phyloP scores from a whole-genome alignment of 140 eudicot species.

The Ambrosia hybrid region DNA sequence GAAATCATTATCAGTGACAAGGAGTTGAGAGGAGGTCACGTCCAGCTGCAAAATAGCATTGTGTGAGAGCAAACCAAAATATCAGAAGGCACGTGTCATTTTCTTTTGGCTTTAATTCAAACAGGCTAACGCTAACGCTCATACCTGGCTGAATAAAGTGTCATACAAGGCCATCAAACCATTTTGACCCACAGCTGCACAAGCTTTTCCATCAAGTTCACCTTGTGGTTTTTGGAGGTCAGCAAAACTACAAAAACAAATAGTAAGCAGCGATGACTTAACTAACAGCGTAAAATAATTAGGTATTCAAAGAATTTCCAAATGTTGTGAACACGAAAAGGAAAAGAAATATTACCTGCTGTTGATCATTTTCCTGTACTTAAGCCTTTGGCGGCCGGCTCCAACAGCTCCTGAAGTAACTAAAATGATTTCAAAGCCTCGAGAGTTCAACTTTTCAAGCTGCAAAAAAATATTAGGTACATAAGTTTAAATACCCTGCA shows the following conservation, averaged over 20 bases:
- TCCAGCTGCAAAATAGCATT: constrained; percentile 67
- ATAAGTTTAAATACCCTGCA: background rate
- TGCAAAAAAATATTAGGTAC: constrained; percentile 34
- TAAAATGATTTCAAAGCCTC: constrained; percentile 77
- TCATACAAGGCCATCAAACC: constrained; percentile 95
- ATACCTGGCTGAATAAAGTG: constrained; percentile 82
- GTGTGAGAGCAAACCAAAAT: constrained; percentile 14
- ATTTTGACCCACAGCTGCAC: constrained; percentile 98
- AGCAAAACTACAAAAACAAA: constrained; percentile 61
- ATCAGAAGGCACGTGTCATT: constrained; percentile 4
- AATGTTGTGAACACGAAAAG: constrained; percentile 1
- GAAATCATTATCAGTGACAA: constrained; percentile 90
- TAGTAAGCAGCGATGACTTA: constrained; percentile 13
- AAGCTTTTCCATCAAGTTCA: constrained; percentile 96
- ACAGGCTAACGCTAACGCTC: background rate
- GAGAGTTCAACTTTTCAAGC: constrained; percentile 70
- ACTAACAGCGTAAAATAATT: background rate
- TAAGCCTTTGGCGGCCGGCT: too few species aligned
- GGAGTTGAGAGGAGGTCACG: constrained; percentile 84
- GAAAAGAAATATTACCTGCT: constrained; percentile 65
- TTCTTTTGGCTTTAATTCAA: constrained; percentile 1
- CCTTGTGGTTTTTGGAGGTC: constrained; percentile 94
- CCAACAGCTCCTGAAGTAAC: constrained; percentile 98
- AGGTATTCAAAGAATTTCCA: constrained; percentile 1
- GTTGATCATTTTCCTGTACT: constrained; percentile 72